Evolutionary conservation across 495 filamentous ascomycete genomes (phyloP).

Genomic region (Apiosordaria backusii): DNA sequence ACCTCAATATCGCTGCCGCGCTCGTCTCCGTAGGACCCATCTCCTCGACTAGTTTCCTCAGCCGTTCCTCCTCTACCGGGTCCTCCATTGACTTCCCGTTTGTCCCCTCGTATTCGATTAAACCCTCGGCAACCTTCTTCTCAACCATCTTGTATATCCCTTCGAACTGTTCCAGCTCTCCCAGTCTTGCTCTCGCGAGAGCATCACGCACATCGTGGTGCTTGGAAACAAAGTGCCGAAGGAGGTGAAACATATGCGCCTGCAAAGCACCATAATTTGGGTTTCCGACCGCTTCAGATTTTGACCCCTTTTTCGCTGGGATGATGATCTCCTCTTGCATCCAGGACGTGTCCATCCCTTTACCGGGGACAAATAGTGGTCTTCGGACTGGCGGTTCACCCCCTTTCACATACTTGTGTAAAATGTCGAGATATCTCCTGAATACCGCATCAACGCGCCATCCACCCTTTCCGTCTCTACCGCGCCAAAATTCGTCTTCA

Average conservation of each 20-base stretch:
- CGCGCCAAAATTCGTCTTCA: constrained; percentile 79
- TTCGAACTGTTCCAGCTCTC: constrained; percentile 69
- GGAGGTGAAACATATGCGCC: constrained; percentile 87
- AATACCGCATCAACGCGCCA: constrained; percentile 86
- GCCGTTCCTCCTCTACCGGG: constrained; percentile 17
- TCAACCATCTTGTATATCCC: constrained; percentile 58
- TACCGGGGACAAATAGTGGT: constrained; percentile 72
- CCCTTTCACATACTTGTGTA: constrained; percentile 70
- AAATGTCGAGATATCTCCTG: constrained; percentile 83
- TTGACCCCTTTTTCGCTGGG: constrained; percentile 41
- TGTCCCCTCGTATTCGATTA: constrained; percentile 64
- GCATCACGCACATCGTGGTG: constrained; percentile 80
- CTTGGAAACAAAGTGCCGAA: constrained; percentile 70
- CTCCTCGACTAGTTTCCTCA: constrained; percentile 21
- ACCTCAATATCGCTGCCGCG: constrained; percentile 62
- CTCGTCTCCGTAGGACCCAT: constrained; percentile 51
- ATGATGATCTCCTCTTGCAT: constrained; percentile 36
- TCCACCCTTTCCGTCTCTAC: constrained; percentile 74
- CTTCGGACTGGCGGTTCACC: constrained; percentile 57
- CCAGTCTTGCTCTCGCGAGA: constrained; percentile 61
- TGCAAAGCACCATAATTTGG: constrained; percentile 79
- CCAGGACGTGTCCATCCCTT: constrained; percentile 55
- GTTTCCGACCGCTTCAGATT: constrained; percentile 32
- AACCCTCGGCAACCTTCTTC: constrained; percentile 62
- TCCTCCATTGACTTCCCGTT: constrained; percentile 53